Base-by-base conservation (phyloP, 2,329 filamentous ascomycete genomes). In the Trichoderma atroviride region DNA sequence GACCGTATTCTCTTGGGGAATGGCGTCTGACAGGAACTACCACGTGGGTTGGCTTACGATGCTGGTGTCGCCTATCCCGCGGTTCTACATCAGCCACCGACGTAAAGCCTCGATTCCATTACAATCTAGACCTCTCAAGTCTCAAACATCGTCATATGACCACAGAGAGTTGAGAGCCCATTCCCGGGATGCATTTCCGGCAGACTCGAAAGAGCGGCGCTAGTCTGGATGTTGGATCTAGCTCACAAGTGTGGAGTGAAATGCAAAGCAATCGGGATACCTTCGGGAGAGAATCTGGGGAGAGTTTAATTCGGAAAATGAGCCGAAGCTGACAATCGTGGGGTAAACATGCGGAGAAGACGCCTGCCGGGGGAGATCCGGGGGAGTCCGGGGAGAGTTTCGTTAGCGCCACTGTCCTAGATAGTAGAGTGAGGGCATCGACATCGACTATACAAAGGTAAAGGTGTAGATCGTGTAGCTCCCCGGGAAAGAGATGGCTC, bases 341-440 rank as follows among this genome's bases (percentile, higher is more conserved):
- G 52, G 35, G 52, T 65, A 56, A 57, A 65, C n/a, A 53, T 57
- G 37, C 43, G 37, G 37, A 56, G 52, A 57, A 27, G 19, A 50
- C 52, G 47, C 16, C 52, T 31, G 24, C 19, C 62, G 52, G 62
- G 27, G 52, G n/a, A 19, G 57, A 53, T 60, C 61, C 61, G 61
- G 61, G 62, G 62, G 52, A 57, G 56, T 62, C 31, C 58, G 66
- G 56, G 66, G 66, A 68, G 65, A 55, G 31, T 40, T 61, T 50
- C 14, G 16, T n/a, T 56, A 50, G 24, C 62, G 35, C 11, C 24
- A 57, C 58, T 14, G 4, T 66, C n/a, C 27, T 47, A n/a, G 50
- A 43, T 43, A 50, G 13, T 13, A 27, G 50, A 5, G 13, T 13
- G 37, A 35, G n/a, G 24, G 24, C 13, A 47, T 19, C 6, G 5